A percentile compares a stretch with the other conserved stretches of the same genome.
These are phyloP conservation scores for Cytospora chrysosperma DNA, from an alignment of 2,329 filamentous ascomycete species.

Conservation along the genomic window DNA sequence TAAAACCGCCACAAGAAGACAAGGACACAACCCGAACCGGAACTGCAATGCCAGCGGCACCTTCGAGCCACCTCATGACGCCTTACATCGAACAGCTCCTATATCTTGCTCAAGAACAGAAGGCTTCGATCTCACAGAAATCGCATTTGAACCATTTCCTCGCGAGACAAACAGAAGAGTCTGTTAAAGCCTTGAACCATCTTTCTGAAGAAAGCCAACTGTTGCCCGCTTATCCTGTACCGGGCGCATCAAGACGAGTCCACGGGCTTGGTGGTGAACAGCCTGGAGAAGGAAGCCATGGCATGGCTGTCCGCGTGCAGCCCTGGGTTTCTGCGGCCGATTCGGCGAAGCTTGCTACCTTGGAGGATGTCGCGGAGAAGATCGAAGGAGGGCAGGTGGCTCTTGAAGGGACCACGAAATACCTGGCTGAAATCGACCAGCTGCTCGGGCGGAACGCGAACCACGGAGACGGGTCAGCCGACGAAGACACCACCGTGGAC, in stretches of 20 bases:
- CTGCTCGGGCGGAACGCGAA: slow-evolving; percentile 43
- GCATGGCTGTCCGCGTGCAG: slow-evolving; percentile 45
- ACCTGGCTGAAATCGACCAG: slow-evolving; percentile 48
- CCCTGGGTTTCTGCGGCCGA: slow-evolving; percentile 62
- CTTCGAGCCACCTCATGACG: slow-evolving; percentile 46
- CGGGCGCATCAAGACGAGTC: slow-evolving; percentile 35
- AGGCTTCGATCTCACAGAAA: slow-evolving; percentile 56
- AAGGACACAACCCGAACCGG: not conserved
- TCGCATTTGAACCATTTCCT: slow-evolving; percentile 53
- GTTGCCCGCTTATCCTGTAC: slow-evolving; percentile 51
- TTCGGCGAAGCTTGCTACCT: slow-evolving; percentile 56
- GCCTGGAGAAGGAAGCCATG: slow-evolving; percentile 37
- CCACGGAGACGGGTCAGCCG: slow-evolving; percentile 27
- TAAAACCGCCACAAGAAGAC: slow-evolving; percentile 26
- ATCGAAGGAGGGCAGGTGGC: slow-evolving; percentile 59
- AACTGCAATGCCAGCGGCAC: slow-evolving; percentile 25
- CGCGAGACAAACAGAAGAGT: slow-evolving; percentile 50
- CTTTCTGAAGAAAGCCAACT: slow-evolving; percentile 63
- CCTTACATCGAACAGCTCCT: slow-evolving; percentile 58
- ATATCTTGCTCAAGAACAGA: slow-evolving; percentile 55
- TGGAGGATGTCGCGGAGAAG: slow-evolving; percentile 58
- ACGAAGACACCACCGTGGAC: slow-evolving; percentile 24
- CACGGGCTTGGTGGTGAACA: slow-evolving; percentile 47
- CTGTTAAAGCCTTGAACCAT: slow-evolving; percentile 49
- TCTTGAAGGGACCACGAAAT: slow-evolving; percentile 51